Percentiles rank a stretch among this genome's conserved stretches.
phyloP scores from a whole-genome alignment of 805 yeast species.

The Saccharomycopsis amapae region DNA sequence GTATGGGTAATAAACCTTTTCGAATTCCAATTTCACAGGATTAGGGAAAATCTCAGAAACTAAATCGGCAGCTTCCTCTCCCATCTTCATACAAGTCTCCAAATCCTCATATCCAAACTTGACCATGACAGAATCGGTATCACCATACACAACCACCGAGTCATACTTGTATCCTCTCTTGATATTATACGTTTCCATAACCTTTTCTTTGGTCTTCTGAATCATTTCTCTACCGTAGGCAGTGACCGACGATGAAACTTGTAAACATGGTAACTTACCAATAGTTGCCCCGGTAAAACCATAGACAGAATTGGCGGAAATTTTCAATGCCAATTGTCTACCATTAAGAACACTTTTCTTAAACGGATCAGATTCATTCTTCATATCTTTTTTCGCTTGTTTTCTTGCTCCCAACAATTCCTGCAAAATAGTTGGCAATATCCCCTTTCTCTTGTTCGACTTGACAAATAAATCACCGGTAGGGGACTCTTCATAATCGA shows the following conservation, averaged over 20 bases:
- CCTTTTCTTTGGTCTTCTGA: slow-evolving; percentile 81
- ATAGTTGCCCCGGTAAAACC: slow-evolving; percentile 99
- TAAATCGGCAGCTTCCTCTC: slow-evolving; percentile 87
- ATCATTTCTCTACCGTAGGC: slow-evolving; percentile 97
- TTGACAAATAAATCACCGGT: slow-evolving; percentile 89
- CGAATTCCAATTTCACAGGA: slow-evolving; percentile 94
- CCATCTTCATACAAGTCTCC: slow-evolving; percentile 79
- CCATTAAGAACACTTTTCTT: slow-evolving; percentile 91
- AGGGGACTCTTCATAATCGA: slow-evolving; percentile 82
- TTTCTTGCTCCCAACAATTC: slow-evolving; percentile 90
- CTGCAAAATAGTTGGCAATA: slow-evolving; percentile 83
- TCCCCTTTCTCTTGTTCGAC: slow-evolving; percentile 62
- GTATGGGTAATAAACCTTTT: slow-evolving; percentile 93
- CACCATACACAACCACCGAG: slow-evolving; percentile 93
- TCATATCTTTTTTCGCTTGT: slow-evolving; percentile 82
- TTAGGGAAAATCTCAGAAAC: slow-evolving; percentile 72
- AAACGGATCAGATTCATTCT: slow-evolving; percentile 91
- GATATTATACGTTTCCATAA: slow-evolving; percentile 71
- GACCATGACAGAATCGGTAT: slow-evolving; percentile 99
- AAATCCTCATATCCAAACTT: slow-evolving; percentile 83
- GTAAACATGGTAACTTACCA: slow-evolving; percentile 93
- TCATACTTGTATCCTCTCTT: slow-evolving; percentile 79
- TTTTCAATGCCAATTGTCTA: slow-evolving; percentile 91
- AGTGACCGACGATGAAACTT: slow-evolving; percentile 92
- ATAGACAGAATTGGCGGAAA: slow-evolving; percentile 96